Conservation (phyloP, 2,329 filamentous ascomycete species). For the Aspergillus pseudoviridinutans region DNA sequence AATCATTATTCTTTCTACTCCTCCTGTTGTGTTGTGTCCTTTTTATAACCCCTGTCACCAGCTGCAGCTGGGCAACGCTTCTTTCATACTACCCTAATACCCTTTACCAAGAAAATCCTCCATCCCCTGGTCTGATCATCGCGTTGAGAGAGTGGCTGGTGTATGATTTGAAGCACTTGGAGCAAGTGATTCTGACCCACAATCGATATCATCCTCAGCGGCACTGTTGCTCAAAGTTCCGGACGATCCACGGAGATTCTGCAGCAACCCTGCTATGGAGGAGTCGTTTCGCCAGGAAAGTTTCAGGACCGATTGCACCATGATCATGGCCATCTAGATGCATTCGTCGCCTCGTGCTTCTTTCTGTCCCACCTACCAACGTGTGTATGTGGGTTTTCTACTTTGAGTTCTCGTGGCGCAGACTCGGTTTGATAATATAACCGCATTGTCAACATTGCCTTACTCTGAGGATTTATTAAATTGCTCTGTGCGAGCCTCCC, state of each 20-base stretch:
- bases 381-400: constrained; percentile 13
- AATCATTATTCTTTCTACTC: constrained; percentile 9
- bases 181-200: constrained; percentile 1
- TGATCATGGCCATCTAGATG: constrained; percentile 23
- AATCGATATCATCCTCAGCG: constrained; percentile 9
- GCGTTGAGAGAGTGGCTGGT: constrained; percentile 7
- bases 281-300: constrained; percentile 21
- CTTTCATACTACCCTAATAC: background rate
- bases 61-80: constrained; percentile 9
- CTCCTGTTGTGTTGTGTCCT: constrained; percentile 2
- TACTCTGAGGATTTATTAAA: background rate
- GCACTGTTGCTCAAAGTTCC: constrained; percentile 15
- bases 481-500: background rate
- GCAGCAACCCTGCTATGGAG: constrained; percentile 26
- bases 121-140: background rate
- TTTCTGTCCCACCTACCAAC: constrained; percentile 10
- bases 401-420: constrained; percentile 16
- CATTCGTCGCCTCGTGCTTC: constrained; percentile 8
- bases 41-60: constrained; percentile 2
- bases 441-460: constrained; percentile 7
- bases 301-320: constrained; percentile 24
- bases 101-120: background rate
- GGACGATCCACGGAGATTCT: constrained; percentile 23
- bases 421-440: constrained; percentile 5
- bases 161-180: constrained; percentile 3